Percentiles rank a stretch among this genome's conserved stretches.
These are phyloP conservation scores for Sapria himalayana DNA, from an alignment of 345 rosid species.

Conservation along the genomic window DNA sequence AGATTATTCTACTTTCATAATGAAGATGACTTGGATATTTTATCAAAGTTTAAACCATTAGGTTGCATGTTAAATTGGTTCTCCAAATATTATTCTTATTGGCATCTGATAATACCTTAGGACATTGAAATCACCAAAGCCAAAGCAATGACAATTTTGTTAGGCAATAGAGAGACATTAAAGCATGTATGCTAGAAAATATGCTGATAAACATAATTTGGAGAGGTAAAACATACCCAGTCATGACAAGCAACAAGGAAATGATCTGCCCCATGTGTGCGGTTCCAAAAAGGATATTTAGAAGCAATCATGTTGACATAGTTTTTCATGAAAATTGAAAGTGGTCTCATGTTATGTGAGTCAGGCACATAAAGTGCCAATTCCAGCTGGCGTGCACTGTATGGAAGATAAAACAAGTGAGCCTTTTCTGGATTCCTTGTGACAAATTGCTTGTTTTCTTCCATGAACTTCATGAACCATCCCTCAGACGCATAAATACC, in stretches of 20 bases:
- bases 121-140: too few relatives aligned
- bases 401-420: slow-evolving; percentile 78
- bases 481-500: slow-evolving; percentile 97
- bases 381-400: slow-evolving; percentile 56
- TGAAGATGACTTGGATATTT: too few relatives aligned
- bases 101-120: too few relatives aligned
- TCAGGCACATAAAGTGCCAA: slow-evolving; percentile 33
- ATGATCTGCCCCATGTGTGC: slow-evolving; percentile 75
- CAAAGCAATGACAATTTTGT: too few relatives aligned
- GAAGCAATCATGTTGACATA: slow-evolving; percentile 42
- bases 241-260: slow-evolving; percentile 96
- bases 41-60: too few relatives aligned
- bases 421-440: slow-evolving; percentile 63
- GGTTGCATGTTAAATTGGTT: too few relatives aligned
- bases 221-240: slow-evolving; percentile 76
- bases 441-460: slow-evolving; percentile 45
- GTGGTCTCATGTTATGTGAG: slow-evolving; percentile 51
- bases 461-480: slow-evolving; percentile 83
- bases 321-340: slow-evolving; percentile 36
- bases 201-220: too few relatives aligned
- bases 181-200: too few relatives aligned
- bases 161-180: too few relatives aligned
- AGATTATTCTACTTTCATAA: too few relatives aligned
- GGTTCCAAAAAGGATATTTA: slow-evolving; percentile 83
- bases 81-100: too few relatives aligned